Evolutionary conservation across 495 filamentous ascomycete species (phyloP).

Genomic region (Staphylotrichum longicolle): DNA sequence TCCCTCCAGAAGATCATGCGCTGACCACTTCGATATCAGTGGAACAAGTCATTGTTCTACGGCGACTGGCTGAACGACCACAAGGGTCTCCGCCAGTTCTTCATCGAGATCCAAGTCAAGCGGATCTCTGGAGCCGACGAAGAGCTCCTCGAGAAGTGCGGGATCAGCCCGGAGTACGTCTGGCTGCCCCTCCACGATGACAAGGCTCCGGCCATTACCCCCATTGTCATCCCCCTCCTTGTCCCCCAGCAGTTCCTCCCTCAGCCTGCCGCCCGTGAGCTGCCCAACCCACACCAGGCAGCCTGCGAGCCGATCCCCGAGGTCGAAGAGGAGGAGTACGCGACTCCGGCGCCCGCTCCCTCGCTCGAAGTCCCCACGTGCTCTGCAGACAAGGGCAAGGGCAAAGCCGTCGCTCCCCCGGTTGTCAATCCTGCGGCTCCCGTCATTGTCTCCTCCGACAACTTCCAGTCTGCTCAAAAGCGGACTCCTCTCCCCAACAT

Average conservation of each 20-base stretch:
- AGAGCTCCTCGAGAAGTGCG: slow-evolving; percentile 16
- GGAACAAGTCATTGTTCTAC: slow-evolving; percentile 26
- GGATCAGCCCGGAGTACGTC: slow-evolving; percentile 18
- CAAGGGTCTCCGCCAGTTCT: slow-evolving; percentile 21
- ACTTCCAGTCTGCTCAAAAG: neutral
- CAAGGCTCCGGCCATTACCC: slow-evolving; percentile 7
- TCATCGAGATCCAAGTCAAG: slow-evolving; percentile 34
- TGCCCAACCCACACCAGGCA: slow-evolving; percentile 2
- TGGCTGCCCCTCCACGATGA: slow-evolving; percentile 20
- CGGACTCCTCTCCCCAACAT: slow-evolving; percentile 5
- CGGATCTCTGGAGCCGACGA: slow-evolving; percentile 27
- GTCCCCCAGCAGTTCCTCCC: neutral
- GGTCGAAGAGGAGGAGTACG: slow-evolving; percentile 4
- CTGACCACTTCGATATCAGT: slow-evolving; percentile 16
- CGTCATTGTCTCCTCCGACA: neutral
- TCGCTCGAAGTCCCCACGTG: neutral
- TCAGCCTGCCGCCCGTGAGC: neutral
- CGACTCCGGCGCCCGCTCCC: neutral
- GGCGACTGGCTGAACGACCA: slow-evolving; percentile 25
- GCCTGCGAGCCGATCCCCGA: neutral
- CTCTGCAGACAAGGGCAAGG: slow-evolving; percentile 20
- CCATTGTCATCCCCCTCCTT: neutral
- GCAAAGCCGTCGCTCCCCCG: neutral
- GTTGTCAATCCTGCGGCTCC: neutral
- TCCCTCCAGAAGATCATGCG: neutral